A percentile compares a stretch with the other conserved stretches of the same genome.
Evolutionary conservation across 352 stramenopile genomes (phyloP).

Genomic region (Phytophthora pluvialis): DNA sequence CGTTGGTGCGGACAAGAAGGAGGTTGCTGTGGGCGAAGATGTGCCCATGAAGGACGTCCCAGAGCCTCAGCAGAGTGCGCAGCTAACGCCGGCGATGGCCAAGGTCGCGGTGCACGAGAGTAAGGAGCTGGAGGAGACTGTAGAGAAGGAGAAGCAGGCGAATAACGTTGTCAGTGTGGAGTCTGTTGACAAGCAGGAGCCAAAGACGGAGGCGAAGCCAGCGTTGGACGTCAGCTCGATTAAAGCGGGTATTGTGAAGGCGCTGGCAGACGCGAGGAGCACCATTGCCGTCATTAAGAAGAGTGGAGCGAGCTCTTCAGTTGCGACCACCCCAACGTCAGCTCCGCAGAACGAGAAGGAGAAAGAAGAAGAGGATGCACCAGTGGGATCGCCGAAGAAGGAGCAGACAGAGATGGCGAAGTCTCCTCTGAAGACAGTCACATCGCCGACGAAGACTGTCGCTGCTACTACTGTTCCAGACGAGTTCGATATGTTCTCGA

Average conservation of each 20-base stretch:
- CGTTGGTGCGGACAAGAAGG: constrained; percentile 3
- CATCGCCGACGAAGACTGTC: constrained; percentile 22
- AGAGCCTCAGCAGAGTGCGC: constrained; percentile 3
- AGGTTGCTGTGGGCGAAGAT: background rate
- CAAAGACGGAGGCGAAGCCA: constrained; percentile 13
- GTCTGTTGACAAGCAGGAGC: constrained; percentile 17
- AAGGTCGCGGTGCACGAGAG: constrained; percentile 5
- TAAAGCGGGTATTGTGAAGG: constrained; percentile 84
- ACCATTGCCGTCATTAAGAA: constrained; percentile 80
- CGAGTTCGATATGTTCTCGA: constrained; percentile 91
- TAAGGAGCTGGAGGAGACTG: constrained; percentile 11
- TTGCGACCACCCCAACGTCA: constrained; percentile 7
- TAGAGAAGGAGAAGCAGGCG: constrained; percentile 15
- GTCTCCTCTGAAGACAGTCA: constrained; percentile 4
- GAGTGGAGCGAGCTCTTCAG: constrained; percentile 10
- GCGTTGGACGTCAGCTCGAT: constrained; percentile 74
- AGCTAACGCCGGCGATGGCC: background rate
- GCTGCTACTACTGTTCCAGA: constrained; percentile 37
- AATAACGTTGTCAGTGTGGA: constrained; percentile 16
- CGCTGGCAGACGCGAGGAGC: constrained; percentile 72
- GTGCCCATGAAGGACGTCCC: constrained; percentile 2
- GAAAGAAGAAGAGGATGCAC: background rate
- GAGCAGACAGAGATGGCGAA: constrained; percentile 12
- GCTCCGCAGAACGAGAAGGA: background rate
- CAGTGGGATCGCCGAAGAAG: background rate